Base-by-base conservation (phyloP, 148 eudicot species). In the Spergularia marina region DNA sequence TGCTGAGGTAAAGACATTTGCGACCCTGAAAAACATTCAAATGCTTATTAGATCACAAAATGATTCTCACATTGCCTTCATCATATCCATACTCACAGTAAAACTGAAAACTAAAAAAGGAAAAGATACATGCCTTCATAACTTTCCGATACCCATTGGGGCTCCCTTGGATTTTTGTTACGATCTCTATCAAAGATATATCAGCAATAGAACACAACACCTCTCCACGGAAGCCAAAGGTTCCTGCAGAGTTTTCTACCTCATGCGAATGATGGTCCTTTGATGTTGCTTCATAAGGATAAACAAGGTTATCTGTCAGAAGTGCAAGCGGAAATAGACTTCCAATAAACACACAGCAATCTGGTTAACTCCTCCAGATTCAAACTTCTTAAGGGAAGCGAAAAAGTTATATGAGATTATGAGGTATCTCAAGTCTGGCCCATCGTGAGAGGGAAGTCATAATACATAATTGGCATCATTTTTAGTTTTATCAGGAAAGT, bases 81-180 rank as follows among this genome's bases (percentile, higher is more conserved):
- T 4, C 36, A 39, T 8, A 41, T n/a, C 65, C 66, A 65, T 18
- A 65, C 60, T 14, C 64, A 36, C 23, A 25, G 18, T 16, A 40
- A 23, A 54, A 55, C 53, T 41, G 68, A 58, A 77, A 77, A 58
- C 14, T 17, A 15, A 53, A 64, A 49, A 4, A 57, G 68, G 39
- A 57, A 64, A 54, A 40, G 63, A 66, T 62, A 34, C 83, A 53
- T 82, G 80, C 99, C 96, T 95, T 92, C 84, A 92, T 81, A 80
- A 92, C 86, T 84, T 95, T 95, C 12, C 89, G 91, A 78, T 92
- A 95, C 58, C 99, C 97, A 86, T 89, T 88, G 71, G 99, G 91
- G 83, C 86, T 92, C 73, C 97, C 97, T 49, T 91, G 89, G 58
- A 89, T 81, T 86, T 87, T 95, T 51, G 99, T 89, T 65, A 88